These are phyloP conservation scores for Arthrobotrys conoides DNA, from an alignment of 2,329 filamentous ascomycete genomes.

Conservation along the genomic window DNA sequence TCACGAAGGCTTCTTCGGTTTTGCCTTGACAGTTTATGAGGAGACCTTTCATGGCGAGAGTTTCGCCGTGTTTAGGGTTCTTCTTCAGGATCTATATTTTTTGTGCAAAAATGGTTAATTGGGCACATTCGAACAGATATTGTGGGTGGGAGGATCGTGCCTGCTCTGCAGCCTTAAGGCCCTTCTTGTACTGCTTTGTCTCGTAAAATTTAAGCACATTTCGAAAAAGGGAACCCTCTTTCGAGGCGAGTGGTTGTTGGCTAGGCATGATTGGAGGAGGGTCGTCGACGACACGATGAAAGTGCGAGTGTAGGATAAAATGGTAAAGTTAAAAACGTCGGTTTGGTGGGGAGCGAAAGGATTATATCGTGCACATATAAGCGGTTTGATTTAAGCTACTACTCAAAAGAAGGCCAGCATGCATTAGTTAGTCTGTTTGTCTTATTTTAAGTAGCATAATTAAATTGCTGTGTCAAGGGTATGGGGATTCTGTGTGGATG, in stretches of 20 bases:
- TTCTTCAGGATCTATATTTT: conserved; percentile 84
- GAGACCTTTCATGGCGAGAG: conserved; percentile 97
- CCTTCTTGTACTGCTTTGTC: conserved; percentile 97
- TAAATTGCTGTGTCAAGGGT: conserved; percentile 14
- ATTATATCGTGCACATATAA: conserved; percentile 60
- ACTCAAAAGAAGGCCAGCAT: background rate
- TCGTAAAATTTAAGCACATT: conserved; percentile 97
- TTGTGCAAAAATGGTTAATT: background rate
- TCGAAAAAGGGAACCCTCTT: conserved; percentile 94
- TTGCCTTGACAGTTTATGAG: conserved; percentile 95
- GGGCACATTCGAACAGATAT: background rate
- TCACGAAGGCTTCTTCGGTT: conserved; percentile 90
- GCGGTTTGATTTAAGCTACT: conserved; percentile 27
- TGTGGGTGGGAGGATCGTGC: conserved; percentile 13
- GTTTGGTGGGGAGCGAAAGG: conserved; percentile 13
- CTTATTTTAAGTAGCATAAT: background rate
- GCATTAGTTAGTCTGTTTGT: conserved; percentile 6
- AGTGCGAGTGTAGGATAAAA: conserved; percentile 1
- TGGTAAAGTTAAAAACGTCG: conserved; percentile 10
- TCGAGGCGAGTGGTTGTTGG: conserved; percentile 70
- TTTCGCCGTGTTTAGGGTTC: conserved; percentile 95
- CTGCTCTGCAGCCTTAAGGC: conserved; percentile 88
- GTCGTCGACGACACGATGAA: conserved; percentile 16
- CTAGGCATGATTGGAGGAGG: conserved; percentile 39
- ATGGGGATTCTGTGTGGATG: background rate